Evolutionary conservation across 306 rosid genomes (phyloP).

Genomic region (Oxytropis ochrocephala): DNA sequence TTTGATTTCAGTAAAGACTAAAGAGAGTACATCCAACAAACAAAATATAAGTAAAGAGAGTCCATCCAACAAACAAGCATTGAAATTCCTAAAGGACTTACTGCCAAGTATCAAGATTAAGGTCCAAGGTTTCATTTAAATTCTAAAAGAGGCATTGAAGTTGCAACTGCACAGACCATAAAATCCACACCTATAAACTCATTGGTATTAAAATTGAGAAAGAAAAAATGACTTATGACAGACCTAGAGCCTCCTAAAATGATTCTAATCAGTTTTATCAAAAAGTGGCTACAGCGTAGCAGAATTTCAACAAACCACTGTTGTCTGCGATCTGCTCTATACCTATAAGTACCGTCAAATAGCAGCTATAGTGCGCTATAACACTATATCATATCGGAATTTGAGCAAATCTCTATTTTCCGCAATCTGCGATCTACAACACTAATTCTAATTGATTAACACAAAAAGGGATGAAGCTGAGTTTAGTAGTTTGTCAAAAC

Average conservation of each 20-base stretch:
- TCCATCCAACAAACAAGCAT: neutral
- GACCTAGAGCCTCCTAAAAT: neutral
- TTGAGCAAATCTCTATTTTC: no score
- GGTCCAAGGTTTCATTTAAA: constrained; percentile 10
- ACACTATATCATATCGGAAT: no score
- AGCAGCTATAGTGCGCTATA: no score
- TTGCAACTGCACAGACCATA: neutral
- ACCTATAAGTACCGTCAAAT: no score
- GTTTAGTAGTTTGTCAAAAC: neutral
- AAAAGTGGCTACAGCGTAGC: no score
- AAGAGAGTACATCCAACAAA: constrained; percentile 2
- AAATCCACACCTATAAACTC: neutral
- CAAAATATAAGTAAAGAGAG: neutral
- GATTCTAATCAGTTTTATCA: no score
- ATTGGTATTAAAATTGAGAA: neutral
- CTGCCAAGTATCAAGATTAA: neutral
- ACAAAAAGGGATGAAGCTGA: neutral
- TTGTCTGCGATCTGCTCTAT: no score
- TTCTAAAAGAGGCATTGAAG: neutral
- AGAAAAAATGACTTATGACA: neutral
- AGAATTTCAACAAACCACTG: no score
- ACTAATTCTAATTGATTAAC: neutral
- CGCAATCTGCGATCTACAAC: no score
- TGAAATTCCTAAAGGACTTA: neutral
- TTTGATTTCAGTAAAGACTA: constrained; percentile 18